Conservation (phyloP, 768 basidiomycete species). For the Rhodosporidiobolus odoratus region DNA sequence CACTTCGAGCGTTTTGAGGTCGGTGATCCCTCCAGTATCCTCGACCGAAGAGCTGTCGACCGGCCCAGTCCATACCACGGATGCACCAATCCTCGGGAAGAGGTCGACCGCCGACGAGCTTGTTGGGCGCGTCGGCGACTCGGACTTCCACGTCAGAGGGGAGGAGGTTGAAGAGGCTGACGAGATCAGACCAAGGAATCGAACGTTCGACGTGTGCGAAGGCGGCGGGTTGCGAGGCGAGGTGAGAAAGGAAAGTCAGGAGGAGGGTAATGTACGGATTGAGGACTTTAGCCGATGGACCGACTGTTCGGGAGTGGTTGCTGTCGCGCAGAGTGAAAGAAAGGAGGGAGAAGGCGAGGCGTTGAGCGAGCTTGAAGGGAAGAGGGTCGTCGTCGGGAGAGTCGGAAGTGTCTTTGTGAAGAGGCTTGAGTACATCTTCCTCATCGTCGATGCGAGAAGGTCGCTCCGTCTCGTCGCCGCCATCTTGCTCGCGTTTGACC, state of each 20-base stretch:
- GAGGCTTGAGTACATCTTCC: constrained; percentile 36
- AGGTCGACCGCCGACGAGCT: constrained; percentile 58
- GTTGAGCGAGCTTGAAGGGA: constrained; percentile 66
- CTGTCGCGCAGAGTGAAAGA: constrained; percentile 63
- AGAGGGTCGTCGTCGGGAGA: constrained; percentile 54
- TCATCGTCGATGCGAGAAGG: background rate
- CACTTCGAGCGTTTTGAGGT: background rate
- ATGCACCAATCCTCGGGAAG: constrained; percentile 92
- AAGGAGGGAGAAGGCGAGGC: constrained; percentile 73
- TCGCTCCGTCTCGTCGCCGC: constrained; percentile 18
- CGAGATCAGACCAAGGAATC: constrained; percentile 78
- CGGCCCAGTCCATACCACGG: constrained; percentile 94
- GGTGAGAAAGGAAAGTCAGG: constrained; percentile 79
- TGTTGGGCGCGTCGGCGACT: constrained; percentile 48
- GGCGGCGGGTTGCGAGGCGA: constrained; percentile 61
- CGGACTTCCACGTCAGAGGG: constrained; percentile 44
- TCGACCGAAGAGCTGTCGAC: constrained; percentile 78
- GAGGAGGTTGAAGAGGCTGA: constrained; percentile 59
- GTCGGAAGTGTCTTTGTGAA: constrained; percentile 23
- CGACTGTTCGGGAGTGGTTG: constrained; percentile 53
- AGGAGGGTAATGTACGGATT: constrained; percentile 84
- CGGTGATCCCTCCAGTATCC: constrained; percentile 72
- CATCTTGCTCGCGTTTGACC: constrained; percentile 22
- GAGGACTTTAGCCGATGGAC: constrained; percentile 53
- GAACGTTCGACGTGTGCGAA: constrained; percentile 63